Percentiles rank a stretch among this genome's conserved stretches.
Evolutionary conservation across 768 basidiomycete species (phyloP).

Genomic region (Phanerochaete carnosa): DNA sequence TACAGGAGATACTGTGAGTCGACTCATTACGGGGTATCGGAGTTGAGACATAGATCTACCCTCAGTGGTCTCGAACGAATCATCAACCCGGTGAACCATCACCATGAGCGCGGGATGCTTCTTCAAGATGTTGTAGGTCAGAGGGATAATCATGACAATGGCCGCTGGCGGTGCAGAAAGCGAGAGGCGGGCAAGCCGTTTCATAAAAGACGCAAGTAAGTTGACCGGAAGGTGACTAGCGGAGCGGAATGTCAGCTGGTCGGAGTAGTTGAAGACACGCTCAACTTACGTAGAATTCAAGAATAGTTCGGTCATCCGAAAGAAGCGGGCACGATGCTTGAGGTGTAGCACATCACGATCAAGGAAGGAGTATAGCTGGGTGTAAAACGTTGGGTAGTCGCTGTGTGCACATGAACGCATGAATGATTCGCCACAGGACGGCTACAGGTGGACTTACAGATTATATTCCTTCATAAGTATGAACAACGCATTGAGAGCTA

Average conservation of each 20-base stretch:
- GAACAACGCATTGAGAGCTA: constrained; percentile 90
- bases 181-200: constrained; percentile 82
- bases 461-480: constrained; percentile 91
- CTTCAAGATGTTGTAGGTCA: constrained; percentile 93
- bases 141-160: constrained; percentile 86
- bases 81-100: constrained; percentile 77
- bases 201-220: constrained; percentile 93
- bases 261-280: neutral
- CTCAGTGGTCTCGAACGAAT: constrained; percentile 22
- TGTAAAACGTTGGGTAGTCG: constrained; percentile 96
- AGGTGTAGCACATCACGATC: constrained; percentile 86
- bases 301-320: constrained; percentile 88
- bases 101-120: constrained; percentile 87
- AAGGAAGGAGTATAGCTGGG: constrained; percentile 84
- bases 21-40: neutral
- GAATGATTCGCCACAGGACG: constrained; percentile 4
- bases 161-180: constrained; percentile 86
- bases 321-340: constrained; percentile 92
- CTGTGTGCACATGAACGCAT: constrained; percentile 36
- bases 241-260: constrained; percentile 12
- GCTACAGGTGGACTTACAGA: constrained; percentile 52
- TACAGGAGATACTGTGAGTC: constrained; percentile 14
- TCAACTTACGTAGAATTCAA: constrained; percentile 80
- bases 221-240: constrained; percentile 81
- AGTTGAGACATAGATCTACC: constrained; percentile 24